These are phyloP conservation scores for Serendipita sp. DNA, from an alignment of 768 basidiomycete genomes.

Conservation along the genomic window DNA sequence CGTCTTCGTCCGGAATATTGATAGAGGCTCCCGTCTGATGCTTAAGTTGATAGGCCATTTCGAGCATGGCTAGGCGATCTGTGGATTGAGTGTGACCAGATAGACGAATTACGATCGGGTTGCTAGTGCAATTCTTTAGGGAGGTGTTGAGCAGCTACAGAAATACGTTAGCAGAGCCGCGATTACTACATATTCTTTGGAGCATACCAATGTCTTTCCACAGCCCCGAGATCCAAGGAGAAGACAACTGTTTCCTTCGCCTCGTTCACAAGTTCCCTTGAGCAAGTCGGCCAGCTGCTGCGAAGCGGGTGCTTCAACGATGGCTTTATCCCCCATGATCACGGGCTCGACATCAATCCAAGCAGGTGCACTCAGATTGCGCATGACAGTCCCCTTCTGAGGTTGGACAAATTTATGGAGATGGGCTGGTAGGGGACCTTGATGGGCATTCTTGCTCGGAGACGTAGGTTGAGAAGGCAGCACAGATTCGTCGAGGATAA, in stretches of 20 bases:
- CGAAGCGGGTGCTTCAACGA: constrained; percentile 36
- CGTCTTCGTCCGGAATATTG: constrained; percentile 16
- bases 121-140: constrained; percentile 27
- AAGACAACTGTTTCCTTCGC: constrained; percentile 89
- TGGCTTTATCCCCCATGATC: constrained; percentile 21
- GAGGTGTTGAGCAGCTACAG: constrained; percentile 45
- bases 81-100: constrained; percentile 75
- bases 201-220: constrained; percentile 60
- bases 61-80: constrained; percentile 80
- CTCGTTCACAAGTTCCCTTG: constrained; percentile 53
- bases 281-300: constrained; percentile 49
- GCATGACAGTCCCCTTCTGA: constrained; percentile 43
- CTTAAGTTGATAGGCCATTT: constrained; percentile 73
- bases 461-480: constrained; percentile 10
- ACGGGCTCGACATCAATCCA: constrained; percentile 14
- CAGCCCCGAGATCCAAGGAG: constrained; percentile 71
- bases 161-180: neutral
- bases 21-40: constrained; percentile 56
- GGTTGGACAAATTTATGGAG: constrained; percentile 30
- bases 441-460: constrained; percentile 11
- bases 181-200: neutral
- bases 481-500: constrained; percentile 2
- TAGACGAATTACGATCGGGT: constrained; percentile 61
- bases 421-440: constrained; percentile 23
- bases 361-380: constrained; percentile 24